These are phyloP conservation scores for Fusarium sp. DNA, from an alignment of 2,329 filamentous ascomycete genomes.

Conservation along the genomic window DNA sequence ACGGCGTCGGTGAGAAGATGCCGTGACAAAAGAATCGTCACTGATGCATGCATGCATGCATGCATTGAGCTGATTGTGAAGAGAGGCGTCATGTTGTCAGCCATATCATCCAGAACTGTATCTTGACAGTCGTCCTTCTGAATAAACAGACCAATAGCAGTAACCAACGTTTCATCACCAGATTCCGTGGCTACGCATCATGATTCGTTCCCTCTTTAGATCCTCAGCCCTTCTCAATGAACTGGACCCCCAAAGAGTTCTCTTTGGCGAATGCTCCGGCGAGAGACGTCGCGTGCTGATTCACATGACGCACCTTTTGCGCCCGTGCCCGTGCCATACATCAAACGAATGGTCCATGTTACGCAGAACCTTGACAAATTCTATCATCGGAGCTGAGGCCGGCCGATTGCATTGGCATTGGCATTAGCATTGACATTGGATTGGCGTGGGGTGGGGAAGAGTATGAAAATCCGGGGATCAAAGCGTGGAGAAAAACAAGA, in stretches of 20 bases:
- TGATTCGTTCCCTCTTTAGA: background rate
- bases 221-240: background rate
- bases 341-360: slow-evolving; percentile 8
- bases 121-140: background rate
- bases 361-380: slow-evolving; percentile 28
- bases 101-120: too few species aligned
- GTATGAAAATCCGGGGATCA: slow-evolving; percentile 35
- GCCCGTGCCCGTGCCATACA: background rate
- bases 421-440: slow-evolving; percentile 3
- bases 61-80: background rate
- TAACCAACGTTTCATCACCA: background rate
- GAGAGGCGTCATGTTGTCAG: background rate
- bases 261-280: background rate
- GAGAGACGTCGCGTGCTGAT: slow-evolving; percentile 13
- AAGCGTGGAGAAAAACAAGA: slow-evolving; percentile 20
- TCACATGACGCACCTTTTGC: slow-evolving; percentile 37
- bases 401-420: background rate
- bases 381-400: background rate
- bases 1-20: background rate
- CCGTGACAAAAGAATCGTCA: background rate
- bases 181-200: background rate
- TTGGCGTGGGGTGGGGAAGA: slow-evolving; percentile 20
- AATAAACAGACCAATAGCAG: background rate
- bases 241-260: background rate
- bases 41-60: background rate